phyloP scores from a whole-genome alignment of 306 rosid genomes.

The Heteromeles arbutifolia region DNA sequence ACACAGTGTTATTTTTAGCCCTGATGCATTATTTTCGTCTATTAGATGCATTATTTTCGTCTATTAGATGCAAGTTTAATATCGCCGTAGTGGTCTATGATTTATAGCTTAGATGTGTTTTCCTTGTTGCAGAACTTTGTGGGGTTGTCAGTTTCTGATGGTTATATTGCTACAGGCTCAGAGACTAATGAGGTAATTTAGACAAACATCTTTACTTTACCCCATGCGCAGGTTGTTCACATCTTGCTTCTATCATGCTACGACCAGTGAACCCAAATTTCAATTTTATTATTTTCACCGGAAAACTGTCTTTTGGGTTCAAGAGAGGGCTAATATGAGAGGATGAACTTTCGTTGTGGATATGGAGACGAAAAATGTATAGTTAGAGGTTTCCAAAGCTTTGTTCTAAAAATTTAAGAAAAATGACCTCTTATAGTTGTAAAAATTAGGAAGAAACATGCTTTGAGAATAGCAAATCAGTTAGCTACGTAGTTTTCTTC shows the following conservation, averaged over 20 bases:
- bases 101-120: slow-evolving; percentile 19
- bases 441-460: not conserved
- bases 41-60: not conserved
- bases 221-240: not conserved
- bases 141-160: slow-evolving; percentile 86
- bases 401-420: not conserved
- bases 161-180: slow-evolving; percentile 96
- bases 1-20: not conserved
- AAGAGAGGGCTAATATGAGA: not conserved
- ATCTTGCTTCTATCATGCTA: not conserved
- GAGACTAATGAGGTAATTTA: slow-evolving; percentile 88
- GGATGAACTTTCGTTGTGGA: not conserved
- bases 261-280: not conserved
- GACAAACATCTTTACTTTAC: not conserved
- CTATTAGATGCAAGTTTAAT: not conserved
- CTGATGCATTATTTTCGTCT: not conserved
- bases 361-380: not conserved
- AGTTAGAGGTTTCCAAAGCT: not conserved
- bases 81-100: not conserved
- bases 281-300: not conserved
- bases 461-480: not conserved
- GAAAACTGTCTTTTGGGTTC: not conserved
- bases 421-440: not conserved
- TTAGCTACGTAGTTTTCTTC: not conserved
- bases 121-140: slow-evolving; percentile 78